Evolutionary conservation across 2,329 filamentous ascomycete species (phyloP), one percentile per base, ranked within the genome.

Genomic region (Phialophora verrucosa): DNA sequence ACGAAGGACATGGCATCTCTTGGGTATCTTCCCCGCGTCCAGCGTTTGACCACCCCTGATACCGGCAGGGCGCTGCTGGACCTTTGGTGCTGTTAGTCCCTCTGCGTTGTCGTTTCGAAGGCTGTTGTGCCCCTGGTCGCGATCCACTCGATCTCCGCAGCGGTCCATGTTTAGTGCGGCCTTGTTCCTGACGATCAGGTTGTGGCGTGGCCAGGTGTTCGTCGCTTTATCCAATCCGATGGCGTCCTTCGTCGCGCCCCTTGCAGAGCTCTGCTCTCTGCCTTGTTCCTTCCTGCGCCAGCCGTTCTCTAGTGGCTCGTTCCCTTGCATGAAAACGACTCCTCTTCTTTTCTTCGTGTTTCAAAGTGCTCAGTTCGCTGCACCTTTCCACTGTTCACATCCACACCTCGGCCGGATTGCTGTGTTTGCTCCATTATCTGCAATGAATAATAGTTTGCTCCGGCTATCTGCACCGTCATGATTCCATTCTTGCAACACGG

Each of bases 141-240:
- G 20, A 53, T 51, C 61, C 61, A 57, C 61, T 20, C 27, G 32
- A 27, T 53, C 58, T 62, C 63, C 64, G 59, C 64, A 66, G 14
- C 59, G 49, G 63, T 35, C 50, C 42, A 51, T 58, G 58, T 23
- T 49, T 42, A 50, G 51, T 49, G 59, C 42, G 23, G 27, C 38
- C 54, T 59, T 50, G 65, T 67, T 58, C 65, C 65, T 67, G 65
- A 54, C 65, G 62, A 67, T 67, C 65, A 49, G 53, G 51, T 49
- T 51, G 59, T 56, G 50, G 42, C 50, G 27, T 56, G 59, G 25
- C 59, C 59, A 66, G 47, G 47, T 55, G 54, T 51, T 56, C 50
- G 54, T 44, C 42, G 55, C 27, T 60, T 29, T 25, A 3, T 50
- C 59, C 64, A 59, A 59, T 66, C 44, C 27, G 29, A 25, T 62